Evolutionary conservation across 352 stramenopile species (phyloP), one percentile per base, ranked within the genome.

Genomic region (Phytophthora pini): DNA sequence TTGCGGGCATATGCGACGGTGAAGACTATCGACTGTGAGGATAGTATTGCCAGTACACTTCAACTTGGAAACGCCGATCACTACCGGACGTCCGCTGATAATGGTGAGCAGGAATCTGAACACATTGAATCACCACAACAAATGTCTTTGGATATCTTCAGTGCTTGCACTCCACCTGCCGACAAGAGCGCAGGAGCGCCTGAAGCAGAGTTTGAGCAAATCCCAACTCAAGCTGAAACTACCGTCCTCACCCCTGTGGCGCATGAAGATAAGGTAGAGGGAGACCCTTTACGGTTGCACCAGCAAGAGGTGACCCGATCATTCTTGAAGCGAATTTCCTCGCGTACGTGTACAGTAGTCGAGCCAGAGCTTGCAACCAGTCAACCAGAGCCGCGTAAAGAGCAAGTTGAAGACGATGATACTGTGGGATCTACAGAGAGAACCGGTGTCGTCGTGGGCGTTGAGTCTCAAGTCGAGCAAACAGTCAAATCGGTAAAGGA

Each of bases 281-380:
- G 63, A 41, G 43, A 61, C 9, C 27, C 17, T 57, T 56, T 61
- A 51, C 41, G 5, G 13, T 12, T 55, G 13, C 44, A 56, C 12
- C 55, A 70, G 3, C 64, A 63, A 68, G 24, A 43, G 24, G 1
- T 66, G 6, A 68, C 56, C 3, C 56, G 50, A 10, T 54, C 44
- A 15, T 71, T 67, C 44, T 58, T 71, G 44, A 50, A 53, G 43
- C 41, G 56, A n/a, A 20, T 62, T 44, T 58, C 63, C 8, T 71
- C 63, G 26, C 46, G 54, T 15, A 70, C 58, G 4, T 40, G 54
- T 15, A 65, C 54, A 10, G 0, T 65, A 15, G 13, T 55, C 17
- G 43, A 58, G 11, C 6, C 39, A 8, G 49, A 71, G 13, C 27
- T 27, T 10, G n/a, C 11, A 38, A 38, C 29, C 40, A 45, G 15